Percentiles rank a stretch among this genome's conserved stretches.
phyloP scores from a whole-genome alignment of 192 early-diverging fungal species.

The Backusella mclennaniae region DNA sequence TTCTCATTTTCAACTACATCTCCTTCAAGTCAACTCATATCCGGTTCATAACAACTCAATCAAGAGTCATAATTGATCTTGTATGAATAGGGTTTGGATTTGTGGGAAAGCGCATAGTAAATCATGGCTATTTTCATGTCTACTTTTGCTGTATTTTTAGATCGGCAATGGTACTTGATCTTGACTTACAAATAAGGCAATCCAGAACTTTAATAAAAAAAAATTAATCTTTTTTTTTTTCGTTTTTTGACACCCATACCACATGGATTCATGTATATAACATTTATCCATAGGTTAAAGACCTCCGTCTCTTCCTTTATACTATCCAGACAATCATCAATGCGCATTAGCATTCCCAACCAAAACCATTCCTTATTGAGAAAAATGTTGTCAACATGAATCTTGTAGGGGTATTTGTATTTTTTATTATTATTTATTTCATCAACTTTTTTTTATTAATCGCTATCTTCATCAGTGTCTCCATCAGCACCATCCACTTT shows the following conservation, averaged over 20 bases:
- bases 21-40: background rate
- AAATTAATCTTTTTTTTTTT: background rate
- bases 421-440: background rate
- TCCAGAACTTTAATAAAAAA: background rate
- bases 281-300: no score
- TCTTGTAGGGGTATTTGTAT: background rate
- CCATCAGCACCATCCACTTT: slow-evolving; percentile 12
- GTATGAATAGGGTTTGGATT: background rate
- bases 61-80: no score
- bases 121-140: background rate
- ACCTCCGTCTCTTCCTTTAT: no score
- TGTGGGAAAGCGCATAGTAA: background rate
- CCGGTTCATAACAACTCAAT: background rate
- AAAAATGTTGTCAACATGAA: background rate
- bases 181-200: background rate
- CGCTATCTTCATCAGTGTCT: slow-evolving; percentile 3
- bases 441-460: background rate
- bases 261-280: no score
- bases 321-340: no score
- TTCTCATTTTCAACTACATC: background rate
- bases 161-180: background rate
- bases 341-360: no score
- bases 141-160: background rate
- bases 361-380: background rate
- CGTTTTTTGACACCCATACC: no score